Percentiles rank a stretch among this genome's conserved stretches.
Evolutionary conservation across 2,329 filamentous ascomycete genomes (phyloP).

Genomic region (Amphichorda felina): DNA sequence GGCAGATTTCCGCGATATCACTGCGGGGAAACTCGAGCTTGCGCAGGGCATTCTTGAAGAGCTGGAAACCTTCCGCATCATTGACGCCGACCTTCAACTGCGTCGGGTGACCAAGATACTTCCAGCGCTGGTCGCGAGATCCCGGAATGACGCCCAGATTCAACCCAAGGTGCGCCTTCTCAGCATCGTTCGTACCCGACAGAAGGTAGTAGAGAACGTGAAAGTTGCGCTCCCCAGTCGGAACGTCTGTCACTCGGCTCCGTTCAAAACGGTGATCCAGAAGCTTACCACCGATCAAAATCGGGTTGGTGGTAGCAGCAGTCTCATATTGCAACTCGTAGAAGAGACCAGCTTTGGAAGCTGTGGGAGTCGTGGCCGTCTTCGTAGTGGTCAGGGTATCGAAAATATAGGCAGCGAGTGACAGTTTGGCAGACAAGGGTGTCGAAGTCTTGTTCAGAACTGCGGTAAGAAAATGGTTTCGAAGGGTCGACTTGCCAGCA

Average conservation of each 20-base stretch:
- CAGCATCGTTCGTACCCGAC: constrained; percentile 79
- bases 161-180: constrained; percentile 72
- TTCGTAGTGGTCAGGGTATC: constrained; percentile 96
- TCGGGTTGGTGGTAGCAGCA: constrained; percentile 68
- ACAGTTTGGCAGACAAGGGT: constrained; percentile 84
- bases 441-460: constrained; percentile 85
- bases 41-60: constrained; percentile 91
- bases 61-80: constrained; percentile 86
- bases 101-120: constrained; percentile 89
- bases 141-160: constrained; percentile 33
- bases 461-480: constrained; percentile 76
- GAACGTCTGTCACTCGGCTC: constrained; percentile 81
- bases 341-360: constrained; percentile 90
- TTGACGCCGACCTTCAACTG: constrained; percentile 97
- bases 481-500: constrained; percentile 88
- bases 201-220: constrained; percentile 93
- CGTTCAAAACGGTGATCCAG: constrained; percentile 88
- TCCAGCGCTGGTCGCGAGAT: constrained; percentile 58
- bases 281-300: constrained; percentile 86
- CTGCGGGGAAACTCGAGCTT: constrained; percentile 89
- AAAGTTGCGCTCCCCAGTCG: constrained; percentile 92
- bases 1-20: constrained; percentile 94
- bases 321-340: constrained; percentile 97
- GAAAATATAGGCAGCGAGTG: constrained; percentile 88
- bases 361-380: constrained; percentile 86